phyloP scores from a whole-genome alignment of 441 rosid species.

The Brassica hybrid region DNA sequence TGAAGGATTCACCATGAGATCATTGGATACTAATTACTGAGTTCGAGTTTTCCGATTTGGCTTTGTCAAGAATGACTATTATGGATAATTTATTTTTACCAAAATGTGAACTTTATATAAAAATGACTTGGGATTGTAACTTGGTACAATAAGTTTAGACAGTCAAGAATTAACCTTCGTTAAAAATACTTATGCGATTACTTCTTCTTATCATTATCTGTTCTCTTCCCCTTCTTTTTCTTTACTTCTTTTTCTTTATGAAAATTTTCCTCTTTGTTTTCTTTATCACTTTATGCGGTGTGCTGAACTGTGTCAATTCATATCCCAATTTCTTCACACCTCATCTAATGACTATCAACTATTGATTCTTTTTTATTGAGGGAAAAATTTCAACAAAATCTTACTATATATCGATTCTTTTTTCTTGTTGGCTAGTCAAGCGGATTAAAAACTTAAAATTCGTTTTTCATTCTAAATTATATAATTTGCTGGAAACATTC shows the following conservation, averaged over 20 bases:
- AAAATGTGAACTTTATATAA: no score
- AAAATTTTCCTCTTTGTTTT: neutral
- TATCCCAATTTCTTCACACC: neutral
- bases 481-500: neutral
- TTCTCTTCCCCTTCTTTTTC: neutral
- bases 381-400: neutral
- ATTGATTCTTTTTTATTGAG: neutral
- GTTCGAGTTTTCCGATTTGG: neutral
- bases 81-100: neutral
- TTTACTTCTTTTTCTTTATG: neutral
- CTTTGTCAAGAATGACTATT: neutral
- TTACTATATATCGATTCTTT: neutral
- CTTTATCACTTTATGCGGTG: neutral
- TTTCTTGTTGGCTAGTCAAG: neutral
- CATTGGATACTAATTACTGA: neutral
- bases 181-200: neutral
- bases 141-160: neutral
- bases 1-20: neutral
- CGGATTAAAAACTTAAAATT: neutral
- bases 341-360: neutral
- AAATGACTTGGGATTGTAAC: neutral
- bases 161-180: neutral
- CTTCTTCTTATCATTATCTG: neutral
- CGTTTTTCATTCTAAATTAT: neutral
- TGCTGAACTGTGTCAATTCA: neutral